Base-by-base conservation (phyloP, 495 filamentous ascomycete genomes). In the Terfezia claveryi region DNA sequence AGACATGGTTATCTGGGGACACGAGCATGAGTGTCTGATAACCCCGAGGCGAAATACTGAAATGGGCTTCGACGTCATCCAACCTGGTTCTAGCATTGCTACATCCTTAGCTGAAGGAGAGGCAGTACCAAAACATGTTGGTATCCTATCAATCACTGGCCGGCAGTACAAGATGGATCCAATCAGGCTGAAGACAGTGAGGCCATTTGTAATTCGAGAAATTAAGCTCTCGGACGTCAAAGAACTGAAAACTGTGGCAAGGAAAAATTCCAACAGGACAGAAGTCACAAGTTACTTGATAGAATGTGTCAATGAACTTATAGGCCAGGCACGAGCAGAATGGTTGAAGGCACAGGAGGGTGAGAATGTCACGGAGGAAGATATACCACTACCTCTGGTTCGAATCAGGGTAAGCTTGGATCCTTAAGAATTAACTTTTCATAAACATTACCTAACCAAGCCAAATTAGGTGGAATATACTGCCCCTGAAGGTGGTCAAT, bases 1-100 rank as follows among this genome's bases (percentile, higher is more conserved):
- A 38, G 85, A 99, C 64, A 71, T 99, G 14, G 79, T 96, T 0
- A 72, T 99, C 50, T 99, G 91, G 91, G 91, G 91, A 23, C 91
- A 99, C 62, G 91, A 99, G 67, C 91, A 99, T 62, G 92, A 99
- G 69, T 96, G 89, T 65, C 67, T 91, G 5, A 92, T 96, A 59
- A 78, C 93, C 44, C 91, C 91, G 1, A 62, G 68, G 10, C 73
- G 76, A 23, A 95, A 94, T 62, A 78, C 83, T 0, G 87, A 94
- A 65, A 92, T 78, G 56, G 80, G 80, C 9, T 96, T 96, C 60
- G 79, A 88, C 62, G 87, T 99, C 57, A 94, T 99, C 77, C 91
- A 99, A 61, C 91, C 91, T 0, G 91, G 91, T 4, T 96, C 92
- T 0, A 95, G 91, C 1, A 80, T 99, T 1, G 91, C 89, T 9